Evolutionary conservation across 2,329 filamentous ascomycete species (phyloP), one percentile per base, ranked within the genome.

Genomic region (Tolypocladium inflatum): DNA sequence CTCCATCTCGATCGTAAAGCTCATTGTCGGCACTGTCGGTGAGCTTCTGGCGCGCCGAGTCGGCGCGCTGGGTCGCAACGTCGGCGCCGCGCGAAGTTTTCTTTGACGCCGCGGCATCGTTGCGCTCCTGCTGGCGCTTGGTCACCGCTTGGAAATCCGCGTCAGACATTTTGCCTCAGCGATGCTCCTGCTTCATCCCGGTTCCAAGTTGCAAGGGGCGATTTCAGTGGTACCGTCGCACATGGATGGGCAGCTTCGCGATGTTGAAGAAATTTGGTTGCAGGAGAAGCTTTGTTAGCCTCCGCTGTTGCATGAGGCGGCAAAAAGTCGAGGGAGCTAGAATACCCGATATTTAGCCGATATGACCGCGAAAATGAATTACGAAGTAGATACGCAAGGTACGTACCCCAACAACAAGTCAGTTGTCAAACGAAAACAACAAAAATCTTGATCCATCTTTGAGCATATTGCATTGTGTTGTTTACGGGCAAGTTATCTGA

Each of bases 61-160:
- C 88, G 79, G 83, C 85, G 75, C 90, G 90, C 79, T 96, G 91
- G 78, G 78, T 87, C 68, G 86, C 84, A 64, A 84, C 80, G 77
- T 94, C 90, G 74, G 90, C 88, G 74, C 86, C 83, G 79, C 85
- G 88, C 73, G 87, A 88, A 76, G 88, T 87, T 79, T 92, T 92
- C 80, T 90, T 94, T 63, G 80, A 81, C 68, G 87, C 84, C 67
- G 88, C 83, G 68, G 84, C 81, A 73, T 88, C 88, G 76, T 96
- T 96, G 73, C 92, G 90, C 88, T 96, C 91, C 75, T 89, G 87
- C 80, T 96, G 91, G 71, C 93, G 87, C 80, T 87, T 88, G 76
- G 87, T 87, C 75, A 96, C 89, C 69, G 87, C 83, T 71, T 94
- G 90, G 76, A 96, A 94, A 75, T 95, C 91, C 75, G 89, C 87